Evolutionary conservation across 1,284 basidiomycete genomes (phyloP), one percentile per base, ranked within the genome.

Genomic region (Trametes pubescens): DNA sequence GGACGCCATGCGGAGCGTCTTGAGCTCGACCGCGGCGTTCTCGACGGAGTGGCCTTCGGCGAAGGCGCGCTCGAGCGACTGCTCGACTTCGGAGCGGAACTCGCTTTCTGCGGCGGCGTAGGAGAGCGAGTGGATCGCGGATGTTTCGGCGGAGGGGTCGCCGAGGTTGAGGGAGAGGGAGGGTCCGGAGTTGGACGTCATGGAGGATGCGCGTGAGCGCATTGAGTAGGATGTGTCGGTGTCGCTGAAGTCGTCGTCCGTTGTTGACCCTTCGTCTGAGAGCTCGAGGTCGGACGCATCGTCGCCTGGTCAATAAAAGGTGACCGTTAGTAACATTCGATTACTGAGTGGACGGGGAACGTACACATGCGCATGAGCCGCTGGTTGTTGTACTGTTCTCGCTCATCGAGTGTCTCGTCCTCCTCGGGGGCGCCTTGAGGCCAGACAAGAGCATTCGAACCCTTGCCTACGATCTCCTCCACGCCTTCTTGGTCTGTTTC

Each of bases 1-100:
- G 69, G 89, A 92, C 47, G 95, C 94, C 95, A 97, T 97, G 51
- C 95, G 89, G 58, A 97, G 84, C 56, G 95, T 97, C 82, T 96
- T 97, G 69, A 97, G 85, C 75, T 97, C 95, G 70, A 97, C 94
- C 0, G 93, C 85, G 0, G 95, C 94, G 77, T 97, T 95, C 72
- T 96, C 95, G 57, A 96, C 87, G 5, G 91, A 92, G 79, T 97
- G 95, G 1, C 86, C 89, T 77, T 97, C 95, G n/a, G 88, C 83
- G 75, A 96, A 96, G 24, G 95, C 95, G 62, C 95, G 91, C 63
- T 94, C 92, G 54, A 97, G 84, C 18, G 94, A 95, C 67, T 90
- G 90, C 18, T 77, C 80, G 53, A 93, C 94, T 76, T 97, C 95
- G 35, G 79, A 79, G 51, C 79, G 81, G 80, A 97, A 97, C 74